Evolutionary conservation across 2,329 filamentous ascomycete genomes (phyloP).

Genomic region (Canariomyces notabilis): DNA sequence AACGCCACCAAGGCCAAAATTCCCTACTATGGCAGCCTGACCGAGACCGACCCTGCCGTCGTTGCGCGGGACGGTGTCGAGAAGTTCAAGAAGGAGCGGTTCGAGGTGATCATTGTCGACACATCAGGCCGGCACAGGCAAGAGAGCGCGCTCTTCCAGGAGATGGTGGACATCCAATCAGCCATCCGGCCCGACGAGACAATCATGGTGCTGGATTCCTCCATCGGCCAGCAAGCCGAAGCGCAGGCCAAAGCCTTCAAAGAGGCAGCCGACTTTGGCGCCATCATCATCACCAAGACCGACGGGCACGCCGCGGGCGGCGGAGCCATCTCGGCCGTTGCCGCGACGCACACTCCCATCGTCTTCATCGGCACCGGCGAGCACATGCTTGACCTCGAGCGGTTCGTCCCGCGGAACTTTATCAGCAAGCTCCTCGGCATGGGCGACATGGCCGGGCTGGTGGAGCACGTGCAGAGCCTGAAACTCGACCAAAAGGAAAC

Average conservation of each 20-base stretch:
- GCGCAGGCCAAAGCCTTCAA: constrained; percentile 95
- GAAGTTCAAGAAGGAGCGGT: constrained; percentile 97
- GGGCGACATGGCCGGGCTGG: constrained; percentile 91
- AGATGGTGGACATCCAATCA: constrained; percentile 94
- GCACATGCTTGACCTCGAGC: constrained; percentile 91
- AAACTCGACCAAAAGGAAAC: constrained; percentile 98
- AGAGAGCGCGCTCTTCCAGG: constrained; percentile 89
- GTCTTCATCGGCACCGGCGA: constrained; percentile 98
- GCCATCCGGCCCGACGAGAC: constrained; percentile 92
- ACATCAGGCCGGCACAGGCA: constrained; percentile 93
- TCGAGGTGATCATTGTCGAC: constrained; percentile 98
- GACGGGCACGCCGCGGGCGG: constrained; percentile 93
- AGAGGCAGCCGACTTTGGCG: constrained; percentile 91
- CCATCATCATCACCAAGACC: constrained; percentile 98
- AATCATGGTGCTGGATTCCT: constrained; percentile 95
- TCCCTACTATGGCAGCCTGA: constrained; percentile 94
- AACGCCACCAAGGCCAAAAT: constrained; percentile 99
- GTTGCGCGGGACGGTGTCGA: constrained; percentile 95
- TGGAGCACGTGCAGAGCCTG: constrained; percentile 93
- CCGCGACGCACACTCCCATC: constrained; percentile 92
- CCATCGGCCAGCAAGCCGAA: constrained; percentile 94
- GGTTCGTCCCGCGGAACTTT: constrained; percentile 88
- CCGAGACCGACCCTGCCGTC: constrained; percentile 89
- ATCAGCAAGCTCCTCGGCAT: constrained; percentile 92
- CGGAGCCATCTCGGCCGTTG: constrained; percentile 95